Base-by-base conservation (phyloP, 345 rosid species). In the Theobroma cacao region DNA sequence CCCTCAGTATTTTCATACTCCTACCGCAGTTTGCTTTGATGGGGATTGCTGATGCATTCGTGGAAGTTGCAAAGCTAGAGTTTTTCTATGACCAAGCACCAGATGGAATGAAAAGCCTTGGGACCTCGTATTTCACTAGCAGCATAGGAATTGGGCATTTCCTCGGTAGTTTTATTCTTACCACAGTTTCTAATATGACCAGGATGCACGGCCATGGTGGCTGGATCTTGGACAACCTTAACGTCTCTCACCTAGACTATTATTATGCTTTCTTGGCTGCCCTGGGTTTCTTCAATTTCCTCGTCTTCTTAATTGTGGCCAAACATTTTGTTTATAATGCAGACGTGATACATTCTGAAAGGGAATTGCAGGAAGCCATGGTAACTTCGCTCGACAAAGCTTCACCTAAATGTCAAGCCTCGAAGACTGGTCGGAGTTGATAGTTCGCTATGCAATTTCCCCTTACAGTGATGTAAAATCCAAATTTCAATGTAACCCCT, bases 11-110 rank as follows among this genome's bases (percentile, higher is more conserved):
- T 11, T 89, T 90, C 59, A 72, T 80, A 22, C 88, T 95, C 41
- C 82, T 91, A 17, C 97, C 98, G 18, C 97, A 93, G 47, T 91
- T 91, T 34, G 91, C 91, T 59, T 65, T 95, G 13, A 82, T 81
- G 89, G 97, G 98, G 26, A 79, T 91, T 0, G 90, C 98, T n/a
- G 98, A 95, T 83, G 36, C 87, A 3, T 91, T 95, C 7, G 71
- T 81, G 17, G 97, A 91, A 75, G 92, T 91, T 9, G 94, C 98
- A 0, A 95, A 95, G 87, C 48, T 93, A 24, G 97, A 93, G 71
- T 93, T 91, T 50, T 95, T 95, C 93, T 95, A 93, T 38, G 97
- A 93, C 64, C 98, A 95, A 63, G 94, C 97, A 9, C 97, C 98
- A 0, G 86, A 89, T 64, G 89, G 89, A 38, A 90, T 91, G 98